Percentiles rank a stretch among this genome's conserved stretches.
phyloP scores from a whole-genome alignment of 352 stramenopile species.

The Aphanomyces euteiches region DNA sequence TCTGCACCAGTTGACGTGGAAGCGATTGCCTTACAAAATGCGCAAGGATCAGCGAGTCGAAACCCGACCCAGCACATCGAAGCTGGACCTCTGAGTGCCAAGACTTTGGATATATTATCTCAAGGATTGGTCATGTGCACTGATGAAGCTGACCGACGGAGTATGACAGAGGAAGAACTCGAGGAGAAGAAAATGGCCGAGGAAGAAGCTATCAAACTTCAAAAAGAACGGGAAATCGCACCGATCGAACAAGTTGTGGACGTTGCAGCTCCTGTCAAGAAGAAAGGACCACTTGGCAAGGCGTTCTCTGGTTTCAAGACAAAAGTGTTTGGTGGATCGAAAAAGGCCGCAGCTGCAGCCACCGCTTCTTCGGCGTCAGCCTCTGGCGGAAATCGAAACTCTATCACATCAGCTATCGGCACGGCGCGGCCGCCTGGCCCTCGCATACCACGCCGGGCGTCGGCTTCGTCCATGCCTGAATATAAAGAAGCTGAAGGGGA shows the following conservation, averaged over 20 bases:
- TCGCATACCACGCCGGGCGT: background rate
- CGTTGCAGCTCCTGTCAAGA: background rate
- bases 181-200: slow-evolving; percentile 87
- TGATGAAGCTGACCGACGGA: slow-evolving; percentile 39
- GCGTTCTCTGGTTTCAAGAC: slow-evolving; percentile 59
- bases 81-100: slow-evolving; percentile 60
- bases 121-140: slow-evolving; percentile 51
- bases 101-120: slow-evolving; percentile 72
- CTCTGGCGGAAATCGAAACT: slow-evolving; percentile 9
- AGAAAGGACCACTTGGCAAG: slow-evolving; percentile 10
- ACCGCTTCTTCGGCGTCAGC: background rate
- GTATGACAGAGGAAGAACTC: slow-evolving; percentile 61
- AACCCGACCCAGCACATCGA: slow-evolving; percentile 57
- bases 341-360: background rate
- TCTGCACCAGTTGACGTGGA: slow-evolving; percentile 78
- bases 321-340: slow-evolving; percentile 56
- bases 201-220: slow-evolving; percentile 79
- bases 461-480: slow-evolving; percentile 5
- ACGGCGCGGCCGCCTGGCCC: background rate
- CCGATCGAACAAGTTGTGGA: background rate
- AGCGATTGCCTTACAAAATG: slow-evolving; percentile 50
- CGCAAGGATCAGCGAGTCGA: slow-evolving; percentile 55
- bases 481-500: slow-evolving; percentile 5
- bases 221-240: slow-evolving; percentile 49
- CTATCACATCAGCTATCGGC: slow-evolving; percentile 23